Evolutionary conservation across 2,329 filamentous ascomycete species (phyloP).

Genomic region (Aureobasidium sp.): DNA sequence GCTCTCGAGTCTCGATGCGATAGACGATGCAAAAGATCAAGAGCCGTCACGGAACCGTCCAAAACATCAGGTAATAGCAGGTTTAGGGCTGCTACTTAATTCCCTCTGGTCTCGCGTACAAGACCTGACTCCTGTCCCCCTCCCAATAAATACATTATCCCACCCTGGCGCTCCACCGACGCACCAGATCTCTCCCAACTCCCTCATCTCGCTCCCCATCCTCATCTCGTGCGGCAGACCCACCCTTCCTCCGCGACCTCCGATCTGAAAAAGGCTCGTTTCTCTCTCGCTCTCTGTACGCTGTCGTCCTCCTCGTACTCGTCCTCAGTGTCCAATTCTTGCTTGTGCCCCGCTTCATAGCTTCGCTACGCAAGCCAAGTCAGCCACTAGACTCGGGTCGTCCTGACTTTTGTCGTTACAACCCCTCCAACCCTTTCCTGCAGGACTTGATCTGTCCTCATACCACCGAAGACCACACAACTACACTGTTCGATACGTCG

Average conservation of each 20-base stretch:
- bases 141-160: neutral
- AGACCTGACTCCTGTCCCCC: neutral
- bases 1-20: neutral
- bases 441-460: constrained; percentile 29
- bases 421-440: constrained; percentile 28
- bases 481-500: constrained; percentile 16
- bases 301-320: constrained; percentile 20
- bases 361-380: constrained; percentile 3
- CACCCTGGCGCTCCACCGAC: constrained; percentile 17
- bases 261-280: constrained; percentile 18
- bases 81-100: constrained; percentile 1
- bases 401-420: constrained; percentile 16
- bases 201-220: constrained; percentile 16
- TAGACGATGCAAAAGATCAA: neutral
- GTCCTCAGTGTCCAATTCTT: constrained; percentile 22
- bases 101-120: constrained; percentile 1
- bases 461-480: constrained; percentile 4
- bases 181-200: constrained; percentile 19
- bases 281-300: constrained; percentile 19
- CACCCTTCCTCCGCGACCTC: constrained; percentile 26
- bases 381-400: neutral
- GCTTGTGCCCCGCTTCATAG: constrained; percentile 16
- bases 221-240: constrained; percentile 15
- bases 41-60: neutral
- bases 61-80: neutral